phyloP scores from a whole-genome alignment of 371 early-diverging fungal species.

The Umbelopsis sp. region DNA sequence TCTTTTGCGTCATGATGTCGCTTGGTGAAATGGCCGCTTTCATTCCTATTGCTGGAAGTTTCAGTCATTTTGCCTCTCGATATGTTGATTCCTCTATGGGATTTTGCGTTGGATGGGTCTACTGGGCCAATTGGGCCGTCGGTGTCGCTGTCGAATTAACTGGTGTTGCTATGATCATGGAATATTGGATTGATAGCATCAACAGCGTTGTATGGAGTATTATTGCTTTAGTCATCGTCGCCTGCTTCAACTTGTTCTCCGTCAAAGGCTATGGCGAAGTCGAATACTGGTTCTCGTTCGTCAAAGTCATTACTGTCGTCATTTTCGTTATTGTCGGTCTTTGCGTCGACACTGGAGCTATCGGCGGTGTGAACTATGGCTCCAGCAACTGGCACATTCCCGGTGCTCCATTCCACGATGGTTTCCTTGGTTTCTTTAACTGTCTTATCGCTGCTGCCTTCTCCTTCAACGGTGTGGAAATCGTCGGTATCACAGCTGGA shows the following conservation, averaged over 20 bases:
- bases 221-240: slow-evolving; percentile 61
- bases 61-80: slow-evolving; percentile 82
- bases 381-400: slow-evolving; percentile 68
- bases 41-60: slow-evolving; percentile 84
- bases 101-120: slow-evolving; percentile 77
- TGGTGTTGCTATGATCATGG: slow-evolving; percentile 78
- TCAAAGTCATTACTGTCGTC: slow-evolving; percentile 64
- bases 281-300: slow-evolving; percentile 61
- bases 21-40: slow-evolving; percentile 89
- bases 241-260: slow-evolving; percentile 65
- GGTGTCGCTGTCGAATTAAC: slow-evolving; percentile 82
- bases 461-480: slow-evolving; percentile 84
- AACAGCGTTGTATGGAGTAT: slow-evolving; percentile 64
- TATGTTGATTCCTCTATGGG: slow-evolving; percentile 86
- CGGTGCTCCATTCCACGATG: slow-evolving; percentile 79
- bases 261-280: slow-evolving; percentile 75
- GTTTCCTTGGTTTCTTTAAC: slow-evolving; percentile 70
- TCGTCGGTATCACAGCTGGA: slow-evolving; percentile 77
- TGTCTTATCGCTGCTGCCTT: slow-evolving; percentile 83
- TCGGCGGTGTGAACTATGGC: slow-evolving; percentile 50
- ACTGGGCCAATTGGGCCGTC: slow-evolving; percentile 87
- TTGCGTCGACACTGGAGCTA: slow-evolving; percentile 65
- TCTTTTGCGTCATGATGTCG: slow-evolving; percentile 81
- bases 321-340: slow-evolving; percentile 80
- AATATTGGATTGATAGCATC: slow-evolving; percentile 75